These are phyloP conservation scores for Cyclocybe aegerita DNA, from an alignment of 768 basidiomycete genomes.

Conservation along the genomic window DNA sequence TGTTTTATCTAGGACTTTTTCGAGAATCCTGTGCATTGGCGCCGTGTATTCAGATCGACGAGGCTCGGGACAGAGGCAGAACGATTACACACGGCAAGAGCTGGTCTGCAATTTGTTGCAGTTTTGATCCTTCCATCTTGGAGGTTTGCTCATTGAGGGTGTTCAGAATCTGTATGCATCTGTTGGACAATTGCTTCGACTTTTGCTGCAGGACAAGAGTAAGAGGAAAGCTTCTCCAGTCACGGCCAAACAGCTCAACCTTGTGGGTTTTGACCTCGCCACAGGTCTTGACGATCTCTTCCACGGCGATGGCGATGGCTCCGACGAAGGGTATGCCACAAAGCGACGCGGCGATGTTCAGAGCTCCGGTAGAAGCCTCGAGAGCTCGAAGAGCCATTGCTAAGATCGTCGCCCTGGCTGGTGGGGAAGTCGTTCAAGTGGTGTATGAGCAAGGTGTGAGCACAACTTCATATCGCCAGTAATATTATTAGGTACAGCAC, in stretches of 20 bases:
- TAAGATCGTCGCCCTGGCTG: background rate
- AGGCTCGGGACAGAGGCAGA: background rate
- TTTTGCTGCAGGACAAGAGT: constrained; percentile 31
- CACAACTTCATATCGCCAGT: background rate
- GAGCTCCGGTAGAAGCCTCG: constrained; percentile 22
- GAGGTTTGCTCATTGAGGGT: constrained; percentile 39
- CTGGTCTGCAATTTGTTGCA: constrained; percentile 40
- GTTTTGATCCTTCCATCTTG: constrained; percentile 38
- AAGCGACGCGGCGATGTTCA: constrained; percentile 43
- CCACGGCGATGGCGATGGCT: constrained; percentile 39
- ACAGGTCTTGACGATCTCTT: constrained; percentile 45
- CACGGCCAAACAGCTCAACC: constrained; percentile 27
- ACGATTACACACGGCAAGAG: constrained; percentile 37
- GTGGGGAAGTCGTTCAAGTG: background rate
- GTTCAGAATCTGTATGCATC: constrained; percentile 39
- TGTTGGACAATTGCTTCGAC: constrained; percentile 38
- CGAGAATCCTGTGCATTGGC: constrained; percentile 35
- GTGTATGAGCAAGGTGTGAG: background rate
- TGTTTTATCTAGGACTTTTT: constrained; percentile 36
- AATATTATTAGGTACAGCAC: too few species aligned
- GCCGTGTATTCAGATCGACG: background rate
- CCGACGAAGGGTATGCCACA: constrained; percentile 47
- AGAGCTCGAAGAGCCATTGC: constrained; percentile 12
- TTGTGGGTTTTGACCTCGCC: constrained; percentile 48
- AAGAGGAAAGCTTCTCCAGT: background rate